phyloP scores from a whole-genome alignment of 805 yeast genomes.

The Wickerhamomyces subpelliculosus region DNA sequence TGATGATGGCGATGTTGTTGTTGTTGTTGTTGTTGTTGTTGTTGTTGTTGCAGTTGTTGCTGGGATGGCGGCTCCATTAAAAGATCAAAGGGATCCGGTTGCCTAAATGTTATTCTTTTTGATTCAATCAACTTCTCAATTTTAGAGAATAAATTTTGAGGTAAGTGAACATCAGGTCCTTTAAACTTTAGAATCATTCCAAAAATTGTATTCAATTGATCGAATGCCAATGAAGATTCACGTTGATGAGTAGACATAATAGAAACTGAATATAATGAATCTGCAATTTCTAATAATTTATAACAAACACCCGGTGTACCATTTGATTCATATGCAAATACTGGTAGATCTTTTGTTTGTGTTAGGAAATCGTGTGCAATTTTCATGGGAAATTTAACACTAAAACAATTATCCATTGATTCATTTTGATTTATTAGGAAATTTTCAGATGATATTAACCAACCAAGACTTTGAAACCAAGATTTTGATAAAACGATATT shows the following conservation, averaged over 20 bases:
- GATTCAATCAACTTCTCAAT: not conserved
- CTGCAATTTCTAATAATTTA: constrained; percentile 18
- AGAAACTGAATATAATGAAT: constrained; percentile 14
- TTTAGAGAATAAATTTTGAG: not conserved
- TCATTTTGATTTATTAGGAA: constrained; percentile 9
- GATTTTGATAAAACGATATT: constrained; percentile 17
- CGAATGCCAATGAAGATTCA: constrained; percentile 11
- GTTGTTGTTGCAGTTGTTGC: too few relatives aligned
- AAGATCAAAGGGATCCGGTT: not conserved
- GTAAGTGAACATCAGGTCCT: not conserved
- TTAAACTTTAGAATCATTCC: constrained; percentile 14
- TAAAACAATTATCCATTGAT: constrained; percentile 11
- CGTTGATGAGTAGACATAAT: constrained; percentile 8
- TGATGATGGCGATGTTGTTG: too few relatives aligned
- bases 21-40: too few relatives aligned
- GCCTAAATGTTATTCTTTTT: not conserved
- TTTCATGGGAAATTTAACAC: constrained; percentile 14
- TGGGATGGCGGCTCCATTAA: too few relatives aligned
- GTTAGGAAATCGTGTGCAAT: constrained; percentile 15
- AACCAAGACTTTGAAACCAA: constrained; percentile 19
- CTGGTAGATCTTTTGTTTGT: constrained; percentile 12
- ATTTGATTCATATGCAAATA: constrained; percentile 18
- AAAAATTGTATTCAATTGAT: constrained; percentile 12
- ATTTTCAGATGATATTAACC: constrained; percentile 18
- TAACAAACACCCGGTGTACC: constrained; percentile 18